A percentile compares a stretch with the other conserved stretches of the same genome.
These are phyloP conservation scores for Populus nigra DNA, from an alignment of 345 rosid genomes.

Conservation along the genomic window DNA sequence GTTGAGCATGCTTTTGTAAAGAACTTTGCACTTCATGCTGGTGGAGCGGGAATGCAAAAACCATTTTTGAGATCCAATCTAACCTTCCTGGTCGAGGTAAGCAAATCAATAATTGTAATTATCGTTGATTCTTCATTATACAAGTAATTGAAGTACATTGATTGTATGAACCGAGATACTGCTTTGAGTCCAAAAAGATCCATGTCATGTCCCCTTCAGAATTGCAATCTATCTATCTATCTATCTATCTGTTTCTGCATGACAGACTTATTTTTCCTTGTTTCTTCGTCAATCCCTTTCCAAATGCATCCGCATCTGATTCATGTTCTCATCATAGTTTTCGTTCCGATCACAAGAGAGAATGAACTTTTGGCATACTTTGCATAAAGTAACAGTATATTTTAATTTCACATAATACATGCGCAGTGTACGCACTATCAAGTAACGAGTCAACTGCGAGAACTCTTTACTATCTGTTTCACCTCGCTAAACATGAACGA, in stretches of 20 bases:
- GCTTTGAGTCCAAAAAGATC: not conserved
- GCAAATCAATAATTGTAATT: constrained; percentile 1
- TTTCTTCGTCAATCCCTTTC: not conserved
- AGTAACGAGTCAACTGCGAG: no score
- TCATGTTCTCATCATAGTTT: not conserved
- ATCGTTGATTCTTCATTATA: constrained; percentile 1
- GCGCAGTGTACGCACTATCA: no score
- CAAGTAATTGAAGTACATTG: not conserved
- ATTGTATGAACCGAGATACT: not conserved
- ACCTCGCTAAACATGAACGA: not conserved
- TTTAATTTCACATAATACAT: no score
- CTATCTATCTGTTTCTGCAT: not conserved
- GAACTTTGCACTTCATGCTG: not conserved
- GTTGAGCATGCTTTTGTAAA: constrained; percentile 39
- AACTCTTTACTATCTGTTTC: not conserved
- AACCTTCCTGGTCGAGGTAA: not conserved
- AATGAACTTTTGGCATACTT: no score
- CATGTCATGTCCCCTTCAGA: not conserved
- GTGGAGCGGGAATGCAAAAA: not conserved
- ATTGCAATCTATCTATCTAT: not conserved
- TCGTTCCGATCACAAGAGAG: not conserved
- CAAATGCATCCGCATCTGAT: not conserved
- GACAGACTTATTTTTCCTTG: not conserved
- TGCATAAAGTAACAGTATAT: no score
- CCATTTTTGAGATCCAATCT: constrained; percentile 1